A percentile compares a stretch with the other conserved stretches of the same genome.
phyloP scores from a whole-genome alignment of 495 filamentous ascomycete genomes.

The Aspergillus carlsbadensis region DNA sequence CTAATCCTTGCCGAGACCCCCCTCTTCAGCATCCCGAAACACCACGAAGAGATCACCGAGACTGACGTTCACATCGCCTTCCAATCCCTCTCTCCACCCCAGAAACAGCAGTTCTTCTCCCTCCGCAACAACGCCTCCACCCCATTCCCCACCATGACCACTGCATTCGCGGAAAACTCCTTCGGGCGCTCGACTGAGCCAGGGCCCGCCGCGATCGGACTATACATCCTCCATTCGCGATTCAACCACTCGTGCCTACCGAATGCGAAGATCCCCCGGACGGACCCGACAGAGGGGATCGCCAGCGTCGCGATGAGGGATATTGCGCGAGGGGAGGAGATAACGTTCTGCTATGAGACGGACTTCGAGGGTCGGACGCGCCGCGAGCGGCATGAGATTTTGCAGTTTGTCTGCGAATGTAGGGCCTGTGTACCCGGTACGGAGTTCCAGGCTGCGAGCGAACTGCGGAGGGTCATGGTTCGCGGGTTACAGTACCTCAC shows the following conservation, averaged over 20 bases:
- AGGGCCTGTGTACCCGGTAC: not conserved
- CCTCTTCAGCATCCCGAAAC: not conserved
- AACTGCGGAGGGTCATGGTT: not conserved
- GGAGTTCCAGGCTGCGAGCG: not conserved
- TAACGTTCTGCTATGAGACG: not conserved
- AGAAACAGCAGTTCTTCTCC: not conserved
- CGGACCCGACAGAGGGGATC: not conserved
- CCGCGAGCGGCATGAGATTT: not conserved
- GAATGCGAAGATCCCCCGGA: not conserved
- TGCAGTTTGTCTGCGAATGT: not conserved
- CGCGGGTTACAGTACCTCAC: not conserved
- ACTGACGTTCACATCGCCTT: not conserved
- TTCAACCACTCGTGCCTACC: not conserved
- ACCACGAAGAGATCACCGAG: not conserved
- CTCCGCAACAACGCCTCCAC: not conserved
- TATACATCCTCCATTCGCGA: not conserved
- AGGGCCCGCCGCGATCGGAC: not conserved
- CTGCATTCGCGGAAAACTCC: not conserved
- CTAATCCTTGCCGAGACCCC: not conserved
- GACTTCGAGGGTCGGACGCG: not conserved
- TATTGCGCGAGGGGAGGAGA: not conserved
- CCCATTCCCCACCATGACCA: not conserved
- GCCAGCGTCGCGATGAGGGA: not conserved
- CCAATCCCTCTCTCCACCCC: not conserved
- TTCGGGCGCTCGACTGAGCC: not conserved